These are phyloP conservation scores for Linnemannia elongata DNA, from an alignment of 192 early-diverging fungal genomes.

Conservation along the genomic window DNA sequence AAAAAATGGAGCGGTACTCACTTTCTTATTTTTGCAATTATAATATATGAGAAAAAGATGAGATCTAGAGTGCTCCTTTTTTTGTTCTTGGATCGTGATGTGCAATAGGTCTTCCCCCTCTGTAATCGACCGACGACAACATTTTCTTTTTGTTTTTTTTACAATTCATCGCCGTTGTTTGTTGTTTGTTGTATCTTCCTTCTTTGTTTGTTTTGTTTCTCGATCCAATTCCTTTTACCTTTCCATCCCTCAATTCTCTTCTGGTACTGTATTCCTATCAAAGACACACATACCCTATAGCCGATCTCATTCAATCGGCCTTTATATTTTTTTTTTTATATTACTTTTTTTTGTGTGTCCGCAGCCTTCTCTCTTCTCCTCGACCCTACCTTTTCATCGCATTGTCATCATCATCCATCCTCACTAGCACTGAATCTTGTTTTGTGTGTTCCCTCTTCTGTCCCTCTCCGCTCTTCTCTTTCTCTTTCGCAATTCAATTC, in stretches of 20 bases:
- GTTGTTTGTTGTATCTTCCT: too few species aligned
- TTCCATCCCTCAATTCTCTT: background rate
- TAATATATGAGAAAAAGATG: background rate
- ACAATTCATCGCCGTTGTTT: too few species aligned
- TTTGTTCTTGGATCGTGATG: background rate
- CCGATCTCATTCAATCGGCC: background rate
- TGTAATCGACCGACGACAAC: background rate
- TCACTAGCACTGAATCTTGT: too few species aligned
- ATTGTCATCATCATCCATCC: too few species aligned
- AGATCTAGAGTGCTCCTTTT: conserved; percentile 1
- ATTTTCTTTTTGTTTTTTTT: background rate
- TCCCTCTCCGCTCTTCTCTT: too few species aligned
- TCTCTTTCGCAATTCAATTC: too few species aligned
- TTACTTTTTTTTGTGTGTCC: too few species aligned
- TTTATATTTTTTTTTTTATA: background rate
- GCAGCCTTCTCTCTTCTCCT: background rate
- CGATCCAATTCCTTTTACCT: background rate
- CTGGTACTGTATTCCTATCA: too few species aligned
- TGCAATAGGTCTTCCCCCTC: background rate
- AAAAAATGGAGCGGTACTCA: background rate
- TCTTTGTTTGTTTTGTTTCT: too few species aligned
- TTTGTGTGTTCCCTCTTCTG: too few species aligned
- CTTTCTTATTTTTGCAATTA: background rate
- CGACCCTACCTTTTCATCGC: too few species aligned
- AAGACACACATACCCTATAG: too few species aligned